Conservation (phyloP, 805 yeast genomes). For the Starmerella bombicola region DNA sequence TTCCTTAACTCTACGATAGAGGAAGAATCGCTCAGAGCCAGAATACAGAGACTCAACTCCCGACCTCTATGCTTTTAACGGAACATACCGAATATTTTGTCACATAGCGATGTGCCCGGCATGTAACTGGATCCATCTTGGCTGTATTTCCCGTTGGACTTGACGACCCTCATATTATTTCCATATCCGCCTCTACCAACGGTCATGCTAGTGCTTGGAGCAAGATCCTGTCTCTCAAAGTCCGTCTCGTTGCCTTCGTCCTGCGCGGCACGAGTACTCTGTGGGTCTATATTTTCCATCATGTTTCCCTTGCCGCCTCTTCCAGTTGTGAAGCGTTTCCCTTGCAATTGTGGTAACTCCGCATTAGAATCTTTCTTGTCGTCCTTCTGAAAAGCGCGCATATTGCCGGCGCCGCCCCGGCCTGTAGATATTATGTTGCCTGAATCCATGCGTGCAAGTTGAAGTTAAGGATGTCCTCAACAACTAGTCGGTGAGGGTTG, state of each 20-base stretch:
- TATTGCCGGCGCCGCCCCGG: constrained; percentile 70
- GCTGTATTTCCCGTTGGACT: constrained; percentile 2
- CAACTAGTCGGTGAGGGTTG: too few species aligned
- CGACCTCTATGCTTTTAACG: constrained; percentile 3
- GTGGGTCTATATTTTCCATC: constrained; percentile 44
- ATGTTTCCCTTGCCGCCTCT: constrained; percentile 73
- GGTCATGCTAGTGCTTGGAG: constrained; percentile 29
- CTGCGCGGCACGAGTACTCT: constrained; percentile 48
- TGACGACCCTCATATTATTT: constrained; percentile 26
- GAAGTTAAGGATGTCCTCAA: too few species aligned
- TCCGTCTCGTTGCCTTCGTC: constrained; percentile 41
- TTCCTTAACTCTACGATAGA: neutral
- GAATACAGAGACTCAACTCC: constrained; percentile 1
- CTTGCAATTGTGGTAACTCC: constrained; percentile 44
- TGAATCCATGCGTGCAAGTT: neutral
- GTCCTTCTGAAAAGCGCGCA: constrained; percentile 40
- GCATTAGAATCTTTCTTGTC: constrained; percentile 44
- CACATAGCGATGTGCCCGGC: constrained; percentile 5
- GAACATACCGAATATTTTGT: constrained; percentile 5
- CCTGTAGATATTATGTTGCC: constrained; percentile 44
- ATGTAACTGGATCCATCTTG: neutral
- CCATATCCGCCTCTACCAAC: constrained; percentile 61
- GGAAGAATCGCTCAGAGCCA: neutral
- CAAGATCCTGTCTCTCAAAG: constrained; percentile 29
- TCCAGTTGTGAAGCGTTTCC: constrained; percentile 51